Evolutionary conservation across 441 rosid species (phyloP), one percentile per base, ranked within the genome.

Genomic region (Metrosideros polymorpha): DNA sequence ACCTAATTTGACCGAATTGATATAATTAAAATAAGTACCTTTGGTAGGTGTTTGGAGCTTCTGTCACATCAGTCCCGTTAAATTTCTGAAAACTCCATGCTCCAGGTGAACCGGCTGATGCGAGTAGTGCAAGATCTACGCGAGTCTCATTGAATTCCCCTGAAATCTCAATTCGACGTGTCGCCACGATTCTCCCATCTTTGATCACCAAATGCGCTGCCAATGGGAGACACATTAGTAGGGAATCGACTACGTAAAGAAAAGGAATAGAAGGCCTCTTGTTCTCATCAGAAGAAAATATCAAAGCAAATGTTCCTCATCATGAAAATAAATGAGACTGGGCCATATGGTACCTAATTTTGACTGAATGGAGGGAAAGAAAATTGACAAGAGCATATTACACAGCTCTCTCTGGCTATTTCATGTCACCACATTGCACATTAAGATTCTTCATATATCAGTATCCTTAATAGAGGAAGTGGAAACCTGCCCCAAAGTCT

Each of bases 121-220:
- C 92, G 61, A 87, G 92, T 75, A 92, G 83, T 59, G 95, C 91
- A 6, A 93, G 88, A 82, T 93, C 93, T 43, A 88, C 89, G 32
- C 83, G 88, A 84, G 91, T 86, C 63, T 89, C 83, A 56, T 91
- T 89, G 63, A 88, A 85, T 32, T 83, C 63, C 52, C 52, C 45
- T 47, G 90, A 84, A 82, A 90, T 90, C 86, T 85, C 90, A 29
- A 90, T 85, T 2, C 49, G 86, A 82, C 87, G 90, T 82, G 88
- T 84, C 24, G 88, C 92, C 50, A 83, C 89, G 17, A 90, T 87
- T 83, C 87, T 90, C 43, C 96, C 93, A 76, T 92, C 93, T 85
- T 90, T 89, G 83, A 90, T 49, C 87, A 71, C 89, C 88, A 89
- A 19, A 51, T 82, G 86, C 83, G 89, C 94, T 92, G 92, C 59